Percentiles rank a stretch among this genome's conserved stretches.
Evolutionary conservation across 768 basidiomycete species (phyloP).

Genomic region (Rhodotorula babjevae): DNA sequence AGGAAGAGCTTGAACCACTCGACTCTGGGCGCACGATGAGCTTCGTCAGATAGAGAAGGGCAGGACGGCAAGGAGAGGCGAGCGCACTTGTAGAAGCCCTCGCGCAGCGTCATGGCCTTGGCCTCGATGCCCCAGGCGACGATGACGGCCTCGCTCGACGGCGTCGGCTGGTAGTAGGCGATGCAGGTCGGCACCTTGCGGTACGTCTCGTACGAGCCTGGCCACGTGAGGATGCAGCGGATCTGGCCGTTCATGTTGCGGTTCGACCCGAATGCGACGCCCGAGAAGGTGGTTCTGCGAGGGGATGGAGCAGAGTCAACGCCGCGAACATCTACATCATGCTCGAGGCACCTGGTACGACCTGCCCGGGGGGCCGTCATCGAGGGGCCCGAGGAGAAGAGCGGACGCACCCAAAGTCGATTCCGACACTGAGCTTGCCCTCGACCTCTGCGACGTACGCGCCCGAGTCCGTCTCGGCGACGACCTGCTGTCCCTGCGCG

Average conservation of each 20-base stretch:
- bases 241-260: constrained; percentile 71
- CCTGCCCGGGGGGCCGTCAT: too few species aligned
- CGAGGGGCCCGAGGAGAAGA: too few species aligned
- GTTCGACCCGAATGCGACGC: constrained; percentile 63
- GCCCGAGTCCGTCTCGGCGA: not conserved
- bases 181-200: constrained; percentile 67
- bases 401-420: constrained; percentile 34
- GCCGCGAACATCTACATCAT: too few species aligned
- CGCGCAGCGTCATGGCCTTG: constrained; percentile 65
- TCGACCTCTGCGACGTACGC: constrained; percentile 3
- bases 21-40: constrained; percentile 8
- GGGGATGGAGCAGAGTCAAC: not conserved
- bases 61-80: not conserved
- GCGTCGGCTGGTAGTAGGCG: constrained; percentile 53
- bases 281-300: constrained; percentile 40
- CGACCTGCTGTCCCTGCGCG: not conserved
- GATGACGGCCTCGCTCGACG: constrained; percentile 63
- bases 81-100: constrained; percentile 59
- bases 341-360: too few species aligned
- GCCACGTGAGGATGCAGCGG: constrained; percentile 81
- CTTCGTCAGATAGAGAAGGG: not conserved
- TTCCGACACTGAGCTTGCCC: constrained; percentile 36
- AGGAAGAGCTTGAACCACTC: constrained; percentile 74
- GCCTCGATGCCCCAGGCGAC: constrained; percentile 83
- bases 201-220: constrained; percentile 69